phyloP scores from a whole-genome alignment of 1,139 yeast genomes.

The Saccharomyces hybrid region DNA sequence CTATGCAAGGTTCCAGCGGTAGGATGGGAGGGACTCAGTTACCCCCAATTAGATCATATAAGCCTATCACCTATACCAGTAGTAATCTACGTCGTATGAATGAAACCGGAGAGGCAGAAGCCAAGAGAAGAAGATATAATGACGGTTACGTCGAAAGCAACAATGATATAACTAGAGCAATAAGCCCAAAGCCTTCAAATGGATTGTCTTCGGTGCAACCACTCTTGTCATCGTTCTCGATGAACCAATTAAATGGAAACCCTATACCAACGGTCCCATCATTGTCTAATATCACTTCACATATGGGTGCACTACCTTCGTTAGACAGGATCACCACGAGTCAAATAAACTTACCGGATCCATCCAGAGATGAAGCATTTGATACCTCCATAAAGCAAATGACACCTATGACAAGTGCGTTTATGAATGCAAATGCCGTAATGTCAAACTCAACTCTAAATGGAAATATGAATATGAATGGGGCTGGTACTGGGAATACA shows the following conservation, averaged over 20 bases:
- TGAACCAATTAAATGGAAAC: background rate
- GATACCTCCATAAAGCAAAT: background rate
- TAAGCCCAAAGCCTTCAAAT: background rate
- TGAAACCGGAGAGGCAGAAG: conserved; percentile 19
- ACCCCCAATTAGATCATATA: conserved; percentile 28
- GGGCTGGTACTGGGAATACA: conserved; percentile 1
- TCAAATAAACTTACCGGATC: conserved; percentile 8
- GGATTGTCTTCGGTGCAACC: background rate
- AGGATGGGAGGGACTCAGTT: conserved; percentile 15
- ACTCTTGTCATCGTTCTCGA: background rate
- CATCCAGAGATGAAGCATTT: conserved; percentile 2
- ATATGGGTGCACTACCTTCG: conserved; percentile 12
- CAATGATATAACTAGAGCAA: background rate
- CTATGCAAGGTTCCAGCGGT: background rate
- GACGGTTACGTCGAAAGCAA: conserved; percentile 1
- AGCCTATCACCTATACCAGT: conserved; percentile 30
- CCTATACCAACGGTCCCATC: background rate
- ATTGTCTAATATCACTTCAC: background rate
- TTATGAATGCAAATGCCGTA: background rate
- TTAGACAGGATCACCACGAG: conserved; percentile 12
- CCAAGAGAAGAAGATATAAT: conserved; percentile 18
- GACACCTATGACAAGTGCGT: background rate
- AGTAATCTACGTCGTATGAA: conserved; percentile 23
- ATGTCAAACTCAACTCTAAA: background rate
- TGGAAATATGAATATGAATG: background rate